Conservation (phyloP, 805 yeast species). For the Wickerhamomyces bisporus region DNA sequence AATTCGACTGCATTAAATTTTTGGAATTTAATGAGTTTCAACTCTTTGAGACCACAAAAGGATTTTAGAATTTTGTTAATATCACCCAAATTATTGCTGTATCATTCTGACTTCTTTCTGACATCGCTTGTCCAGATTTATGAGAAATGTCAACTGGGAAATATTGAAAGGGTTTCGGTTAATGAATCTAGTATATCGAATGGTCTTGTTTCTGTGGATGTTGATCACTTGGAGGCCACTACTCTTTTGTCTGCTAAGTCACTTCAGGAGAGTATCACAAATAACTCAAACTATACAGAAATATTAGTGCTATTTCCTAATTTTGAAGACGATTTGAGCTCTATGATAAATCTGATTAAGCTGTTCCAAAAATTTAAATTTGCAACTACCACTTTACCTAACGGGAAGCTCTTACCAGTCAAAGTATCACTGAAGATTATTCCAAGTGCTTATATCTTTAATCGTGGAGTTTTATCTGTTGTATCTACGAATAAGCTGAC, state of each 20-base stretch:
- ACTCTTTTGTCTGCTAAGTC: not conserved
- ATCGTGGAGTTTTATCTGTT: constrained; percentile 27
- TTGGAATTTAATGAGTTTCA: constrained; percentile 55
- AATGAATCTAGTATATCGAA: constrained; percentile 23
- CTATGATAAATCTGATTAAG: constrained; percentile 42
- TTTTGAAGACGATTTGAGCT: constrained; percentile 26
- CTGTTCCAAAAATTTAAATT: constrained; percentile 43
- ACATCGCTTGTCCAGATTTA: constrained; percentile 39
- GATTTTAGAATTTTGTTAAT: constrained; percentile 49
- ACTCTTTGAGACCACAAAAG: constrained; percentile 47
- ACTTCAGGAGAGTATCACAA: constrained; percentile 2
- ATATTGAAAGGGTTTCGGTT: constrained; percentile 23
- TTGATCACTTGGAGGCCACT: not conserved
- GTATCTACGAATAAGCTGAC: constrained; percentile 32
- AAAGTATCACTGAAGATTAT: constrained; percentile 31
- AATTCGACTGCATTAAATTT: constrained; percentile 44
- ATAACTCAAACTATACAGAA: constrained; percentile 8
- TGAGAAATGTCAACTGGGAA: constrained; percentile 45
- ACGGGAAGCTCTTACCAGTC: constrained; percentile 1
- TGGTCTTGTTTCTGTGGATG: constrained; percentile 10
- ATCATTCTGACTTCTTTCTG: constrained; percentile 32
- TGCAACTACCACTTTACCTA: constrained; percentile 22
- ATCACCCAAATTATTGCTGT: constrained; percentile 24
- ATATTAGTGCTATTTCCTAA: constrained; percentile 16
- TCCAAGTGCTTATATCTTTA: constrained; percentile 36